A percentile compares a stretch with the other conserved stretches of the same genome.
Evolutionary conservation across 805 yeast genomes (phyloP).

Genomic region (Kluyveromyces siamensis): DNA sequence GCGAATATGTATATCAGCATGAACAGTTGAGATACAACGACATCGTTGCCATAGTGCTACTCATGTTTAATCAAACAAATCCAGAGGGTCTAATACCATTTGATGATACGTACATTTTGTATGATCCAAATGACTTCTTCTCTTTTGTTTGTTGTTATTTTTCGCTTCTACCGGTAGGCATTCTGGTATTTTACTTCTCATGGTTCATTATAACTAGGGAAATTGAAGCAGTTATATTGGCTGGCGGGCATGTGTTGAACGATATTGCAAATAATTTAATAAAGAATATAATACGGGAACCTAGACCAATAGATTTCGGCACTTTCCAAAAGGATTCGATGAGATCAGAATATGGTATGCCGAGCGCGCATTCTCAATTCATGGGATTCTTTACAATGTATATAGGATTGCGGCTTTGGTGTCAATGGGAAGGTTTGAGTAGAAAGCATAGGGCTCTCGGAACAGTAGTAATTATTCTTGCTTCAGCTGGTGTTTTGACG

Average conservation of each 20-base stretch:
- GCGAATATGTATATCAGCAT: neutral
- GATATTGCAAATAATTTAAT: conserved; percentile 64
- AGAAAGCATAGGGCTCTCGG: conserved; percentile 24
- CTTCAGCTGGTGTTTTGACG: conserved; percentile 40
- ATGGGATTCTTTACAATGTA: conserved; percentile 77
- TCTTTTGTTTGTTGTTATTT: conserved; percentile 59
- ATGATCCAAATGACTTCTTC: conserved; percentile 55
- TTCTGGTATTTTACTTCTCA: conserved; percentile 70
- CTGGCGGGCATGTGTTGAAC: conserved; percentile 76
- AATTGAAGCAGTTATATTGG: conserved; percentile 72
- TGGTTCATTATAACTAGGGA: conserved; percentile 81
- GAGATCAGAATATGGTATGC: conserved; percentile 83
- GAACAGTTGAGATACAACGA: neutral
- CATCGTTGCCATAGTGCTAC: neutral
- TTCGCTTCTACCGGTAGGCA: conserved; percentile 72
- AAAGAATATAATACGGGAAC: conserved; percentile 56
- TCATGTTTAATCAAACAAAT: neutral
- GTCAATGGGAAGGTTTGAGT: conserved; percentile 35
- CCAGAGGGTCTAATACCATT: conserved; percentile 42
- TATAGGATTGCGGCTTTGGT: conserved; percentile 35
- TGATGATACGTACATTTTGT: conserved; percentile 79
- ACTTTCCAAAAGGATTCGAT: conserved; percentile 31
- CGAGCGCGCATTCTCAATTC: conserved; percentile 93
- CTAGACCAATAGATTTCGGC: conserved; percentile 52
- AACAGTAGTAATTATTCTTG: conserved; percentile 18